These are phyloP conservation scores for Ambrosiella beaveri DNA, from an alignment of 2,329 filamentous ascomycete genomes.

Conservation along the genomic window DNA sequence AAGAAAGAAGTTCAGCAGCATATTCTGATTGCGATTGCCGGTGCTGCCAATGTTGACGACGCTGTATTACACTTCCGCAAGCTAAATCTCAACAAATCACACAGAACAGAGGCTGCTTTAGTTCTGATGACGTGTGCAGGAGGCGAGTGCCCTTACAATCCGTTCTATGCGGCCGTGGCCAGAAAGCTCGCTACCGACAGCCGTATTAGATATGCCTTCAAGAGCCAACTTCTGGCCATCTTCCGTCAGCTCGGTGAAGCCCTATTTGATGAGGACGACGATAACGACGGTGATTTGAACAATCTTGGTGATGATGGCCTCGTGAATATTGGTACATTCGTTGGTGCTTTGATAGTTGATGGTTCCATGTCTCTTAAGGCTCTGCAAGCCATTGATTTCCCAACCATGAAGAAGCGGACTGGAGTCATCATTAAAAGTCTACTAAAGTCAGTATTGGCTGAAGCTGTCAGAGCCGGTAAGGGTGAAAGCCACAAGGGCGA, in stretches of 20 bases:
- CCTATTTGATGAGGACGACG: constrained; percentile 48
- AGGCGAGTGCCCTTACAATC: constrained; percentile 72
- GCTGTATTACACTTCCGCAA: constrained; percentile 66
- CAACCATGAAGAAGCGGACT: constrained; percentile 59
- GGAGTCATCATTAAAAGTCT: constrained; percentile 65
- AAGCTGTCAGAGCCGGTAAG: constrained; percentile 30
- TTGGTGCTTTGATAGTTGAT: constrained; percentile 32
- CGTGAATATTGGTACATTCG: constrained; percentile 36
- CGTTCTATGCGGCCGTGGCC: constrained; percentile 80
- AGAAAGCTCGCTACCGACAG: constrained; percentile 59
- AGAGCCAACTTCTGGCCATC: constrained; percentile 71
- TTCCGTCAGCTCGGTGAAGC: constrained; percentile 76
- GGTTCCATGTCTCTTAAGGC: constrained; percentile 30
- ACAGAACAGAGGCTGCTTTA: constrained; percentile 71
- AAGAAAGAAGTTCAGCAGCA: constrained; percentile 72
- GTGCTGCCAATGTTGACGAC: constrained; percentile 66
- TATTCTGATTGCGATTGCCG: constrained; percentile 88
- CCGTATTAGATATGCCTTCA: constrained; percentile 66
- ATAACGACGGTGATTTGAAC: constrained; percentile 31
- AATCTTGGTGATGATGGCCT: constrained; percentile 32
- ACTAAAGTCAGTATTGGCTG: constrained; percentile 56
- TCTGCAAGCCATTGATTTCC: constrained; percentile 58
- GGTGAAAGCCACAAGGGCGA: constrained; percentile 23
- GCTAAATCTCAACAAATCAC: constrained; percentile 67
- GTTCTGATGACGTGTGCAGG: constrained; percentile 79